Evolutionary conservation across 257 asterid species (phyloP), one percentile per base, ranked within the genome.

Genomic region (Solanum appendiculatum): DNA sequence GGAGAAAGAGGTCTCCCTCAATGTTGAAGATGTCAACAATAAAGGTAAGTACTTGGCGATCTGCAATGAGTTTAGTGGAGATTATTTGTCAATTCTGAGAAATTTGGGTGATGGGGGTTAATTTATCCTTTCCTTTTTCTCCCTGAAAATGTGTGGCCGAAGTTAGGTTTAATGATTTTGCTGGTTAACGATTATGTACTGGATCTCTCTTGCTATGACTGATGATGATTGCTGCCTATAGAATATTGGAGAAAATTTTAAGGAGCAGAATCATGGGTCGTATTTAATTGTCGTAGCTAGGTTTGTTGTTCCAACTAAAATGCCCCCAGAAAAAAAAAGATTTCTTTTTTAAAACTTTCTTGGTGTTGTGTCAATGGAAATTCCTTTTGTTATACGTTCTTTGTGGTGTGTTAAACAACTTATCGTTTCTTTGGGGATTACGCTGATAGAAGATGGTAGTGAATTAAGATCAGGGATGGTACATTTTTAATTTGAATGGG

Each of bases 11-110:
- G 89, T 58, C 21, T 14, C 69, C 20, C 86, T 82, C 60, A 91
- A 91, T 48, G 92, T 91, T 37, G 92, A 84, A 85, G 98, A 92
- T 87, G 95, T 93, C 23, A 72, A 46, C 89, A 94, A 92, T 88
- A 91, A 91, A 96, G 98, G 99, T 95, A 73, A 36, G 33, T 73
- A 29, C 27, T 46, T 87, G 20, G 14, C 31, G 63, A 78, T 78
- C 64, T 78, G 60, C 63, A 25, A 7, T 42, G 42, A 15, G 13
- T 85, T 33, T 21, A 33, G n/a, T 64, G 27, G 40, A 6, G 2
- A 18, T 86, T 27, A 1, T 27, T 46, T 63, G 10, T 64, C 75
- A 3, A 82, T 27, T 25, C 33, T 85, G 56, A 14, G 46, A 25
- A 42, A 34, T 46, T 29, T 6, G 27, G 40, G 39, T 42, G 33